These are phyloP conservation scores for Corylus avellana DNA, from an alignment of 306 rosid species.

Conservation along the genomic window DNA sequence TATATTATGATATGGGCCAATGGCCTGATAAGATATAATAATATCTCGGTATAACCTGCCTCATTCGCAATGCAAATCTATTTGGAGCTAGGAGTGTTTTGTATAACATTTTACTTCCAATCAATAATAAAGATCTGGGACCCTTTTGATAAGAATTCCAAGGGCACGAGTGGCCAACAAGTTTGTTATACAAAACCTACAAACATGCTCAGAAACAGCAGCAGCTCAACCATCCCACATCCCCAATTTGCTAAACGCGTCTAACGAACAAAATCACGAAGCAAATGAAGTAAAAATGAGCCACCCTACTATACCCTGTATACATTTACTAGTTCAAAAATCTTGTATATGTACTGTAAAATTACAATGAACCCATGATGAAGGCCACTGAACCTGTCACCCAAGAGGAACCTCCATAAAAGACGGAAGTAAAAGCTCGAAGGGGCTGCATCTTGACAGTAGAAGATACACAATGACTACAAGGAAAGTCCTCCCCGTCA, in stretches of 20 bases:
- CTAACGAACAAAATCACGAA: conserved; percentile 41
- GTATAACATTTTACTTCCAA: background rate
- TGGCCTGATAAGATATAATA: background rate
- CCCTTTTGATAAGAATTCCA: background rate
- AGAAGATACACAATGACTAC: conserved; percentile 40
- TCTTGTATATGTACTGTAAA: conserved; percentile 58
- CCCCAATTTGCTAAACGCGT: conserved; percentile 29
- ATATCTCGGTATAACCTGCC: background rate
- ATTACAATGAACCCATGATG: conserved; percentile 42
- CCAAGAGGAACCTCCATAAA: conserved; percentile 41
- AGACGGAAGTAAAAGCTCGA: conserved; percentile 44
- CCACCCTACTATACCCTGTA: conserved; percentile 66
- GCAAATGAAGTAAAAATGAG: conserved; percentile 26
- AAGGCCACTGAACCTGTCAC: conserved; percentile 47
- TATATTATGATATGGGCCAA: no score
- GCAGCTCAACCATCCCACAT: conserved; percentile 41
- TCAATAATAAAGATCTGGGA: background rate
- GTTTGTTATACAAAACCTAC: conserved; percentile 32
- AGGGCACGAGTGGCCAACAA: conserved; percentile 21
- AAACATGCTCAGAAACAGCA: conserved; percentile 24
- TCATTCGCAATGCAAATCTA: background rate
- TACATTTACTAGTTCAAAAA: conserved; percentile 71
- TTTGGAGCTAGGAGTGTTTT: background rate
- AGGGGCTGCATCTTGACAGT: conserved; percentile 37
- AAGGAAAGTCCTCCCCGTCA: conserved; percentile 44